phyloP scores from a whole-genome alignment of 306 rosid genomes.

The Cicer arietinum region DNA sequence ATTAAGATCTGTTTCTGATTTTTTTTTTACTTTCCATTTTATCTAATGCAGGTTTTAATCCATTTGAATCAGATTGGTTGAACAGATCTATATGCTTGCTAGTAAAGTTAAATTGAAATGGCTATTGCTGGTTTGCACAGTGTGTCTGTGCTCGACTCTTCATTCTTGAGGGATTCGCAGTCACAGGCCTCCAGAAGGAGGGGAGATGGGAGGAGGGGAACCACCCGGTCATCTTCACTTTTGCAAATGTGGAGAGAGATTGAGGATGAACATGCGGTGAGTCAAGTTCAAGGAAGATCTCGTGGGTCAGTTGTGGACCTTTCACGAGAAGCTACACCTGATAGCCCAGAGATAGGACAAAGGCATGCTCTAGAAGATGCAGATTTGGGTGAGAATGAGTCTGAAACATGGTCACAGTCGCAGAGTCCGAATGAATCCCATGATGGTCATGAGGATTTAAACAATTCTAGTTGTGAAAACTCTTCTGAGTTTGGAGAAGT shows the following conservation, averaged over 20 bases:
- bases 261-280: conserved; percentile 82
- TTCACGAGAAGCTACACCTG: conserved; percentile 46
- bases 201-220: conserved; percentile 64
- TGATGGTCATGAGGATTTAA: conserved; percentile 62
- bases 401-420: conserved; percentile 70
- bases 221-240: conserved; percentile 75
- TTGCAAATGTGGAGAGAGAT: conserved; percentile 84
- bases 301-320: conserved; percentile 51
- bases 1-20: conserved; percentile 42
- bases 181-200: conserved; percentile 64
- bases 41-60: conserved; percentile 51
- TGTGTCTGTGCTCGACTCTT: conserved; percentile 80
- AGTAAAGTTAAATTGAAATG: conserved; percentile 55
- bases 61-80: conserved; percentile 58
- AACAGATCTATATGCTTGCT: conserved; percentile 46
- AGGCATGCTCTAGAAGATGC: conserved; percentile 53
- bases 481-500: conserved; percentile 77
- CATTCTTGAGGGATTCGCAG: conserved; percentile 78
- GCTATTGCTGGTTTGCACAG: conserved; percentile 91
- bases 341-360: conserved; percentile 50
- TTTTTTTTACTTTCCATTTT: conserved; percentile 45
- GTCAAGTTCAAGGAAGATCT: conserved; percentile 64
- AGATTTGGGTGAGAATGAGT: conserved; percentile 63
- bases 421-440: conserved; percentile 61
- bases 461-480: conserved; percentile 65